Base-by-base conservation (phyloP, 2,329 filamentous ascomycete species). In the Aspergillus sp. region DNA sequence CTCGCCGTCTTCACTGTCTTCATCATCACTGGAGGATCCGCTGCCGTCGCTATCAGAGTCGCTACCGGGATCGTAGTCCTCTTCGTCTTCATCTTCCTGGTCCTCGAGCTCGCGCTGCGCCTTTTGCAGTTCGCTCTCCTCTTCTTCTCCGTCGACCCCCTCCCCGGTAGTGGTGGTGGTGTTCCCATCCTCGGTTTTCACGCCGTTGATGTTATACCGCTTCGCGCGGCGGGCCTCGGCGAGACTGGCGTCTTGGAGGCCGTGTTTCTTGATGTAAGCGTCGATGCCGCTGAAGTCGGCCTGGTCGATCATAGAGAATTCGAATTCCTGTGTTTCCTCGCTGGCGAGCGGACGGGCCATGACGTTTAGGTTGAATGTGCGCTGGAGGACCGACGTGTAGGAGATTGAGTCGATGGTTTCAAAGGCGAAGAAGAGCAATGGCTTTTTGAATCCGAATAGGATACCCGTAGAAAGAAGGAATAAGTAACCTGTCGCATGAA, bases 281-380 rank as follows among this genome's bases (percentile, higher is more conserved):
- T 88, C 85, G 52, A 89, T 88, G 16, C 84, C 85, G 0, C 80
- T 77, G 64, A 83, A 88, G 67, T 88, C 84, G 9, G 81, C 83
- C 67, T 88, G 86, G 63, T 89, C 86, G 47, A 89, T 76, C 86
- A 88, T 88, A 47, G 81, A 82, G 64, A 88, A 87, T 64, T 89
- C 86, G 18, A 85, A 78, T 63, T 88, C 86, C 66, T 85, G 79
- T 1, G 74, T 73, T 31, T 79, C 79, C n/a, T 71, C 71, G n/a
- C 70, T 71, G 18, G 68, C 65, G 4, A 67, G 67, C 11, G 74
- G 67, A 31, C 78, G 78, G 47, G 78, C 77, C 29, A 78, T 69
- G 57, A 88, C 81, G 65, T 85, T 85, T 36, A 89, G 80, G 66
- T 88, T 88, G 77, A 89, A 89, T 0, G 86, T 88, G 36, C 86